Conservation (phyloP, 306 rosid species). For the Lathyrus tuberosus region DNA sequence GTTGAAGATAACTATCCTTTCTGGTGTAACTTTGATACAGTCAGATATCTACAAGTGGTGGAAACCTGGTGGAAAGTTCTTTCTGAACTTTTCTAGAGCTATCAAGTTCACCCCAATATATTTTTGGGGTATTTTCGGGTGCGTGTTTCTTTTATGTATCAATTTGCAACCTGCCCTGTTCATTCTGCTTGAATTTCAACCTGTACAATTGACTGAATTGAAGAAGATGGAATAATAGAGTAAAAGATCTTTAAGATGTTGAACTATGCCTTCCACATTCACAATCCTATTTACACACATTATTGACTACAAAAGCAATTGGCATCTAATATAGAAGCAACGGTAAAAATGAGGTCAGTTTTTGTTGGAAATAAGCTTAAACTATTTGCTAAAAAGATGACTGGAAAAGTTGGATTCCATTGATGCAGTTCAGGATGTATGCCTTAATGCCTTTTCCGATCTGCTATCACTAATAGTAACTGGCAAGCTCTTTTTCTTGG, state of each 20-base stretch:
- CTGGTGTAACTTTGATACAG: slow-evolving; percentile 47
- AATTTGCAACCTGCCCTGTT: slow-evolving; percentile 3
- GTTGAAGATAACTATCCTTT: slow-evolving; percentile 35
- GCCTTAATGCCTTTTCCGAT: slow-evolving; percentile 9
- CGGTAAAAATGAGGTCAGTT: slow-evolving; percentile 18
- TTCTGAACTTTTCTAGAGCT: slow-evolving; percentile 67
- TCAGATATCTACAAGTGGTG: slow-evolving; percentile 85
- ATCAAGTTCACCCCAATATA: slow-evolving; percentile 78
- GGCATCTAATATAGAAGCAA: slow-evolving; percentile 7
- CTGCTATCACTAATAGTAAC: not conserved
- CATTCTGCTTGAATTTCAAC: slow-evolving; percentile 25
- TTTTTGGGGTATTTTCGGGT: slow-evolving; percentile 94
- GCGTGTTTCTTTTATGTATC: slow-evolving; percentile 37
- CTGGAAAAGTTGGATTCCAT: slow-evolving; percentile 1
- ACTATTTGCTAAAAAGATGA: slow-evolving; percentile 20
- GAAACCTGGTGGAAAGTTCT: slow-evolving; percentile 77
- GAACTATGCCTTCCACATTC: slow-evolving; percentile 22
- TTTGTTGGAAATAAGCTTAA: slow-evolving; percentile 30
- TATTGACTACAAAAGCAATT: slow-evolving; percentile 28
- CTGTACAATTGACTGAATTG: slow-evolving; percentile 14
- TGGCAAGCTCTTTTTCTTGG: not conserved
- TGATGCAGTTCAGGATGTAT: slow-evolving; percentile 7
- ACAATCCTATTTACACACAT: slow-evolving; percentile 17
- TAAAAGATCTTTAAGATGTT: slow-evolving; percentile 13
- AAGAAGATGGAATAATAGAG: slow-evolving; percentile 21